A percentile compares a stretch with the other conserved stretches of the same genome.
Conservation (phyloP, 2,329 filamentous ascomycete species). For the Talaromyces rugulosus region DNA sequence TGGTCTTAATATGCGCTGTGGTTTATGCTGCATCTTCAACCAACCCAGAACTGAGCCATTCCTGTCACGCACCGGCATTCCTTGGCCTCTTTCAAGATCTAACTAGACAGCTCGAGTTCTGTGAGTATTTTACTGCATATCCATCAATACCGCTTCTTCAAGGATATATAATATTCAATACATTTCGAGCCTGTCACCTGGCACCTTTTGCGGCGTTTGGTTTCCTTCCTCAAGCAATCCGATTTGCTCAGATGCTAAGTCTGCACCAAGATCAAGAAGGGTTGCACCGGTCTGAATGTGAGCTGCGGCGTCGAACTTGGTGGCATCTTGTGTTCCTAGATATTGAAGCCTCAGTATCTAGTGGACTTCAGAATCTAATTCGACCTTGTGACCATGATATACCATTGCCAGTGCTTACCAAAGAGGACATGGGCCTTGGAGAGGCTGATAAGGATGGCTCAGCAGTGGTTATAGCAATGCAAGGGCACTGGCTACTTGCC, state of each 20-base stretch:
- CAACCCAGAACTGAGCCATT: not conserved
- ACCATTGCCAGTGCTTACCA: not conserved
- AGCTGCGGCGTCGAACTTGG: not conserved
- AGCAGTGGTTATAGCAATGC: not conserved
- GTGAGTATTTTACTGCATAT: not conserved
- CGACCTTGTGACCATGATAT: not conserved
- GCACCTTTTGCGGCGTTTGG: not conserved
- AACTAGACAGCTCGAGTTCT: not conserved
- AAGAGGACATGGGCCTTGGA: not conserved
- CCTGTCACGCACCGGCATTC: not conserved
- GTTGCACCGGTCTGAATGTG: not conserved
- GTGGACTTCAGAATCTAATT: not conserved
- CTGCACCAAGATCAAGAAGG: not conserved
- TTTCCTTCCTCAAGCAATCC: not conserved
- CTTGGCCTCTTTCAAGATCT: not conserved
- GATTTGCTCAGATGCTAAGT: not conserved
- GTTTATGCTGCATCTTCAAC: not conserved
- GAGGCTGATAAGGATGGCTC: not conserved
- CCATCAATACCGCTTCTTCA: slow-evolving; percentile 4
- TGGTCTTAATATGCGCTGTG: not conserved
- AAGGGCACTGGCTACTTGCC: not conserved
- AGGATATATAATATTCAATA: not conserved
- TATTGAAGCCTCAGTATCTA: not conserved
- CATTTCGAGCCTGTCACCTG: not conserved
- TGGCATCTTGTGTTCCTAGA: slow-evolving; percentile 1